phyloP scores from a whole-genome alignment of 2,329 filamentous ascomycete species.

The Pseudogymnoascus sp. region DNA sequence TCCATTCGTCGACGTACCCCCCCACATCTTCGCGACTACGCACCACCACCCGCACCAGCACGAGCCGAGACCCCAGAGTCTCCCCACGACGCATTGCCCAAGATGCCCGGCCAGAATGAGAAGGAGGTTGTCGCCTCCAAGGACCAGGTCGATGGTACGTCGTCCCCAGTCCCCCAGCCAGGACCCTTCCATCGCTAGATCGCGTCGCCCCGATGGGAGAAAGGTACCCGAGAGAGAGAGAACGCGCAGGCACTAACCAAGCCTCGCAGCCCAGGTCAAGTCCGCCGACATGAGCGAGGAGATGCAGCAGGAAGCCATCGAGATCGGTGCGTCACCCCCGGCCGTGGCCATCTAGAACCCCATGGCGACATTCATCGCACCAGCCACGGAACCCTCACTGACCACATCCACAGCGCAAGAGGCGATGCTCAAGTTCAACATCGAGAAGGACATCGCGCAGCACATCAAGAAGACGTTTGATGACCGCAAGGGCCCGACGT shows the following conservation, averaged over 20 bases:
- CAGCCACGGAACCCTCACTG: slow-evolving; percentile 19
- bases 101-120: slow-evolving; percentile 25
- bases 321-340: slow-evolving; percentile 65
- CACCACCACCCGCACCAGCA: background rate
- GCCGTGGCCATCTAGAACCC: slow-evolving; percentile 45
- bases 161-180: background rate
- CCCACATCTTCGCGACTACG: slow-evolving; percentile 2
- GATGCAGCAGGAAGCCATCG: slow-evolving; percentile 91
- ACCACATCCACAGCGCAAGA: slow-evolving; percentile 47
- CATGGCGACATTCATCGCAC: background rate
- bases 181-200: slow-evolving; percentile 11
- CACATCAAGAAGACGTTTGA: slow-evolving; percentile 98
- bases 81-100: slow-evolving; percentile 9
- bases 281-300: slow-evolving; percentile 98
- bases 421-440: slow-evolving; percentile 62
- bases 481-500: slow-evolving; percentile 91
- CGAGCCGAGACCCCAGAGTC: background rate
- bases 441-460: slow-evolving; percentile 88
- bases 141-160: slow-evolving; percentile 28
- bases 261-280: slow-evolving; percentile 75
- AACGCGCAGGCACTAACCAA: background rate
- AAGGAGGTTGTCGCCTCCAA: slow-evolving; percentile 5
- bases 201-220: background rate
- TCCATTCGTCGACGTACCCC: background rate
- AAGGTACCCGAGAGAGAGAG: background rate